These are phyloP conservation scores for Cytospora schulzeri DNA, from an alignment of 2,329 filamentous ascomycete species.

Conservation along the genomic window DNA sequence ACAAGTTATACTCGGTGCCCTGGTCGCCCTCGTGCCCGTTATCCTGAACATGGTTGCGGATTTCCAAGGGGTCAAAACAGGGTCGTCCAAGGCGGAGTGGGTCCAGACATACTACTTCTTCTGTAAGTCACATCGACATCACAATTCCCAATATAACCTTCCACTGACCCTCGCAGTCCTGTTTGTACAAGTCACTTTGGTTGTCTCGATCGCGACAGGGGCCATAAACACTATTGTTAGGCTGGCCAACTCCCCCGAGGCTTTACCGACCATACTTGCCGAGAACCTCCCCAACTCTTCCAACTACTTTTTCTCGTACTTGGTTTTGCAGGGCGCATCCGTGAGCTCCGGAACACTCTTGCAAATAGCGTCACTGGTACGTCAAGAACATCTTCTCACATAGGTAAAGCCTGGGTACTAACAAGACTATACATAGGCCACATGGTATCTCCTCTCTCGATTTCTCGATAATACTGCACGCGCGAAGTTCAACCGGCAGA, in stretches of 20 bases:
- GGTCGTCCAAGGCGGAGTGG: slow-evolving; percentile 74
- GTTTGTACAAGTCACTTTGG: slow-evolving; percentile 91
- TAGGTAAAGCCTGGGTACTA: background rate
- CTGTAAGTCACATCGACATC: slow-evolving; percentile 41
- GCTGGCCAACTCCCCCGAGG: slow-evolving; percentile 59
- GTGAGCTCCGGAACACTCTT: slow-evolving; percentile 87
- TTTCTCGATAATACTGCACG: slow-evolving; percentile 80
- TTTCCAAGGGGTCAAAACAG: slow-evolving; percentile 80
- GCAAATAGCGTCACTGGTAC: slow-evolving; percentile 74
- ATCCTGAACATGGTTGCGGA: slow-evolving; percentile 73
- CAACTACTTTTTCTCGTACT: slow-evolving; percentile 99
- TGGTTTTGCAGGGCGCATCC: slow-evolving; percentile 90
- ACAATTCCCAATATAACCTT: background rate
- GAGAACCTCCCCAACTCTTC: slow-evolving; percentile 79
- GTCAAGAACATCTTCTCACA: background rate
- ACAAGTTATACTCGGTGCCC: slow-evolving; percentile 71
- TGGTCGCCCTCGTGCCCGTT: slow-evolving; percentile 80
- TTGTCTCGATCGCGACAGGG: slow-evolving; percentile 81
- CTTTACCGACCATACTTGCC: slow-evolving; percentile 72
- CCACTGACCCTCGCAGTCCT: slow-evolving; percentile 52
- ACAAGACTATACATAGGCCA: slow-evolving; percentile 31
- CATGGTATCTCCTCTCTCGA: slow-evolving; percentile 80
- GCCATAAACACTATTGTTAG: slow-evolving; percentile 65
- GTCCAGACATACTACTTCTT: slow-evolving; percentile 92
- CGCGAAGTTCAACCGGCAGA: slow-evolving; percentile 85